Evolutionary conservation across 352 stramenopile species (phyloP).

Genomic region (Blastocystis sp.): DNA sequence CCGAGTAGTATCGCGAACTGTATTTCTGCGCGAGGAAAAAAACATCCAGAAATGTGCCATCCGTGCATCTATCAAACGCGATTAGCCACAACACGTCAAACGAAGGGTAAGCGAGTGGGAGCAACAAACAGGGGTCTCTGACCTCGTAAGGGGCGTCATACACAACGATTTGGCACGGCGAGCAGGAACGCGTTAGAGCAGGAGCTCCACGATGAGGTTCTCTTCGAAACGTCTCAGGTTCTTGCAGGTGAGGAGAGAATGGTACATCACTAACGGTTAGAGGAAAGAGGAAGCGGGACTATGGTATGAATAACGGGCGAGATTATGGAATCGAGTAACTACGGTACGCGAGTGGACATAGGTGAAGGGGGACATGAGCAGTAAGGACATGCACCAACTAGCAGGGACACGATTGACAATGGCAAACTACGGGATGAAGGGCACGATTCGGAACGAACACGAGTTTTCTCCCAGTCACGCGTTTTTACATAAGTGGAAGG

Average conservation of each 20-base stretch:
- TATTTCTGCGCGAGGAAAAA: no score
- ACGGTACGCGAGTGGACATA: conserved; percentile 42
- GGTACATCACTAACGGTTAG: conserved; percentile 32
- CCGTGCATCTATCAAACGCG: no score
- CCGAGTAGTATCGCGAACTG: no score
- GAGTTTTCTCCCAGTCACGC: conserved; percentile 42
- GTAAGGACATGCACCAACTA: conserved; percentile 36
- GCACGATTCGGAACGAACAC: not conserved
- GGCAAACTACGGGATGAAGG: not conserved
- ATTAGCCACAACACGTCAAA: no score
- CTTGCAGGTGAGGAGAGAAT: conserved; percentile 7
- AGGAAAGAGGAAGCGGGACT: not conserved
- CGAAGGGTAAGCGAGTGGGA: no score
- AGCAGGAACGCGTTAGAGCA: not conserved
- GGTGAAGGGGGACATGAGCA: conserved; percentile 47
- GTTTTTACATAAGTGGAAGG: conserved; percentile 36
- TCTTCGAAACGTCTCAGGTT: not conserved
- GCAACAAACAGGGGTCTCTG: no score
- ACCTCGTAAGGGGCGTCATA: no score
- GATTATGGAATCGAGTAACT: conserved; percentile 28
- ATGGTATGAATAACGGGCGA: conserved; percentile 27
- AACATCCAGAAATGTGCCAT: no score
- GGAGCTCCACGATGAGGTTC: not conserved
- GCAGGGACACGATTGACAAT: conserved; percentile 50
- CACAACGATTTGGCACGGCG: no score